Evolutionary conservation across 306 rosid species (phyloP), one percentile per base, ranked within the genome.

Genomic region (Datisca glomerata): DNA sequence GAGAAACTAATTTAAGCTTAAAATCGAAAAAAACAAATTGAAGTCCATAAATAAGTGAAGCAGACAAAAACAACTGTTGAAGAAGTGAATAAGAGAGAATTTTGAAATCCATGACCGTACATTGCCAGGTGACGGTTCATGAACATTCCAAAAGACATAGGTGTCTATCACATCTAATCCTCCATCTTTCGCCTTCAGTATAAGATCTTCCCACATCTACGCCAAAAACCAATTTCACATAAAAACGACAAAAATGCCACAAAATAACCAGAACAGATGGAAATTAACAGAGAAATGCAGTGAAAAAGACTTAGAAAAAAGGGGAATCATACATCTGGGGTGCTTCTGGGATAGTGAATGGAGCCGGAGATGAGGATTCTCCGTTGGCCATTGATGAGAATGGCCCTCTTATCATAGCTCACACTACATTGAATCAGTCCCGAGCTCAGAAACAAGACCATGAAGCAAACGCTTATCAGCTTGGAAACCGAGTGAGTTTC

Each of bases 121-220:
- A 62, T 78, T 72, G 69, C 79, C 84, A 53, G 86, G 98, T 46
- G 95, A 84, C 34, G 93, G 93, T 72, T 89, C 93, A 43, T 89
- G 98, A 16, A 66, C 93, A 68, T 89, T 69, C 98, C 98, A 89
- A 47, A 89, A 89, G 27, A 89, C 86, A 27, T 89, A 89, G 44
- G 98, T 89, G 55, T 89, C 98, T 5, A 89, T 75, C 36, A 68
- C 86, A 68, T 89, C 93, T 47, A 89, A 59, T 34, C 95, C 98
- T 41, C 97, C 97, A 34, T 87, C 80, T 75, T 83, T 83, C 16
- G 86, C 97, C 53, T 83, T 87, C 74, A 24, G 59, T 56, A 89
- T 64, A 42, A 89, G 93, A 71, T 75, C 91, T 59, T 78, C 98
- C 98, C 98, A 89, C 98, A 84, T 84, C 98, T 89, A 56, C 36